Evolutionary conservation across 2,329 filamentous ascomycete species (phyloP), one percentile per base, ranked within the genome.

Genomic region (Colletotrichum liaoningense): DNA sequence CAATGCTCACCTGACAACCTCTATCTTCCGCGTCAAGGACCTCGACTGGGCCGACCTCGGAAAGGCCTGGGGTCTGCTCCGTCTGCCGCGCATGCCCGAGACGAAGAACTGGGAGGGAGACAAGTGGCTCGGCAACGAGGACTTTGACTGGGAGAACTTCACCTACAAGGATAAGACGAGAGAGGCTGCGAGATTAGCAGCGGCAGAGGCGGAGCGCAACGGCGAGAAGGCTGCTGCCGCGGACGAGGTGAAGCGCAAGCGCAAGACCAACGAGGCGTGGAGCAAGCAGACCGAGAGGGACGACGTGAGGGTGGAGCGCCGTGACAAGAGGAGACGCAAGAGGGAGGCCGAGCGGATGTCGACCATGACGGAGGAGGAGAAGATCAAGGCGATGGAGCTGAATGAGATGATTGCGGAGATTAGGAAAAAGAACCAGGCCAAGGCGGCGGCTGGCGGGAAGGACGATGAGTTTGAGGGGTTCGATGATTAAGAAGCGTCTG

Each of bases 1-100:
- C 84, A 93, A 91, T 80, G 97, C 97, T 79, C 97, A 98, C 79
- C 92, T 95, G 76, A 95, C 96, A 1, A 93, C 91, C 73, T 97
- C 95, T 79, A 98, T 99, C 77, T 99, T 99, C 86, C 91, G 93
- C 12, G 86, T 95, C 2, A 82, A 88, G 3, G 95, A 97, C 78
- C 87, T 98, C 19, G 93, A 98, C 81, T 99, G 97, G 97, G 85
- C 88, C 5, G 93, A 95, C 66, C 87, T 97, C 1, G 96, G 92
- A 1, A 87, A 91, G 67, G 93, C 93, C 0, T 99, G 96, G 94
- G 97, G 94, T 1, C 87, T 99, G 1, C 86, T 98, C 2, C 92
- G 92, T 63, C 88, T 98, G 75, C 97, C 97, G 4, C 95, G 93
- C 80, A 99, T 99, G 97, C 96, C 97, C 0, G 97, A 99, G 82